Conservation (phyloP, 768 basidiomycete species). For the Trametes cubensis region DNA sequence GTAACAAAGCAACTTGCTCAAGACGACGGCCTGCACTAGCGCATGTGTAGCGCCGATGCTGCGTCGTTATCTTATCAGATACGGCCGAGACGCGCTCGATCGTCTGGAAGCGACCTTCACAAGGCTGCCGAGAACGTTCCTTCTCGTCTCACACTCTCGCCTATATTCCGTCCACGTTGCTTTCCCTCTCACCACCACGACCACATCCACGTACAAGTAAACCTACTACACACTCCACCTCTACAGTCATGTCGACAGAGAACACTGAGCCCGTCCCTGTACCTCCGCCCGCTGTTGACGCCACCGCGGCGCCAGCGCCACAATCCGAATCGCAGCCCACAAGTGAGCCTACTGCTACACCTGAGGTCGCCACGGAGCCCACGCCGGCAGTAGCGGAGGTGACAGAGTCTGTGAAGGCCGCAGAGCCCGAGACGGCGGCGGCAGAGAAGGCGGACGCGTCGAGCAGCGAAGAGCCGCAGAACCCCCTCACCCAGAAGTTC, state of each 20-base stretch:
- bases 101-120: not conserved
- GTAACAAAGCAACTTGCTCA: too few relatives aligned
- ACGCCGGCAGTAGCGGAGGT: not conserved
- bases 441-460: conserved; percentile 22
- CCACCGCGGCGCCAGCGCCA: conserved; percentile 8
- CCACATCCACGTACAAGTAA: not conserved
- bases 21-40: too few relatives aligned
- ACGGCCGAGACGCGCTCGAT: not conserved
- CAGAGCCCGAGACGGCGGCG: not conserved
- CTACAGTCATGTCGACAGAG: conserved; percentile 14
- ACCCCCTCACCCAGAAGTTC: conserved; percentile 67
- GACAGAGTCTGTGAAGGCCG: not conserved
- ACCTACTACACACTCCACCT: not conserved
- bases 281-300: conserved; percentile 6
- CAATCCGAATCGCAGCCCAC: conserved; percentile 18
- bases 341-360: conserved; percentile 17
- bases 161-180: not conserved
- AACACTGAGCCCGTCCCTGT: conserved; percentile 13
- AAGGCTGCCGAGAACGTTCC: conserved; percentile 9
- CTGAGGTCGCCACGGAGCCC: not conserved
- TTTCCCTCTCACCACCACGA: not conserved
- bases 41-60: too few relatives aligned
- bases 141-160: conserved; percentile 6
- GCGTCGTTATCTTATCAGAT: conserved; percentile 10
- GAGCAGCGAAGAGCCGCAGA: conserved; percentile 59